Base-by-base conservation (phyloP, 2,329 filamentous ascomycete species). In the Trichocomaceae sp. region DNA sequence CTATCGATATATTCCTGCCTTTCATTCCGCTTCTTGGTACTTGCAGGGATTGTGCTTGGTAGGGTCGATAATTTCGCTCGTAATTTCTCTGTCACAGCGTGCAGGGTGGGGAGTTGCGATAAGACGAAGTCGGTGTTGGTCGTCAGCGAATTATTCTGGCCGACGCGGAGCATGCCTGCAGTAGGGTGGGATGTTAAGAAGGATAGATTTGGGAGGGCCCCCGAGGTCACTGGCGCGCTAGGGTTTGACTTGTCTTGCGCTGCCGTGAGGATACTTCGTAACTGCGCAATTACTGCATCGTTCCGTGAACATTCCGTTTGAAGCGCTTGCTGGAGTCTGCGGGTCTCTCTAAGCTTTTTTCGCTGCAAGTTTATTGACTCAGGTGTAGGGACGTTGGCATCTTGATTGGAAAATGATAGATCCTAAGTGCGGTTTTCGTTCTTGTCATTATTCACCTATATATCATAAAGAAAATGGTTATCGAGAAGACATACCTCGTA, bases 1-100 rank as follows among this genome's bases (percentile, higher is more conserved):
- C 81, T 80, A 72, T 96, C 91, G 48, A 97, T 84, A 68, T 97
- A 97, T 61, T 87, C 81, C 55, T 86, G 79, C 57, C 92, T 78
- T 68, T 93, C 84, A 52, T 84, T 80, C 39, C 84, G 80, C 75
- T 83, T 88, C 46, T 79, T 79, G 59, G 77, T 70, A 47, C 63
- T 63, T 56, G 74, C 68, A 1, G 67, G 62, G 3, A 70, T 64
- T 1, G 66, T 62, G 20, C 60, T 61, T 2, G 69, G 65, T 51
- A 82, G 59, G 5, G 70, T 68, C 5, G 71, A 69, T 26, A 95
- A 73, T 57, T 85, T 83, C 0, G 87, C 83, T 58, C 84, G 77
- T 35, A 96, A 75, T 12, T 81, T 79, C 9, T 82, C 77, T 48
- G 96, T 75, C 7, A 95, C 77, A 7, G 83, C 75, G 56, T 88